Conservation (phyloP, 163 green algal species). For the Prototheca wickerhamii region DNA sequence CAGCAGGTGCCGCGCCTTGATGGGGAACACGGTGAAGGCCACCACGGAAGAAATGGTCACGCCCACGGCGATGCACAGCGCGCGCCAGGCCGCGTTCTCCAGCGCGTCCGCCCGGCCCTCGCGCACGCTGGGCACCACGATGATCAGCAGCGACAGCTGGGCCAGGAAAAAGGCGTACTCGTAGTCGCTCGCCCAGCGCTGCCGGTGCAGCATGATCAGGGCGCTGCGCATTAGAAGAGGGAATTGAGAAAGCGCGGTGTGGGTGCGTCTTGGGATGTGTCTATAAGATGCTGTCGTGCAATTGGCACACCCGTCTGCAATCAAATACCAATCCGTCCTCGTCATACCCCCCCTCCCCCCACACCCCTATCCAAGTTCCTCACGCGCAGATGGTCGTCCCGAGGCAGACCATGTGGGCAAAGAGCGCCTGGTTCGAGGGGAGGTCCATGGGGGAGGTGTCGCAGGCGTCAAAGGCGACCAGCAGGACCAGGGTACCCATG, state of each 20-base stretch:
- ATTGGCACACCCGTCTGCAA: no score
- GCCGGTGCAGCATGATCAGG: slow-evolving; percentile 5
- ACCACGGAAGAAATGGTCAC: slow-evolving; percentile 5
- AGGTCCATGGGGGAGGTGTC: not conserved
- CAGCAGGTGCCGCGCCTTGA: slow-evolving; percentile 12
- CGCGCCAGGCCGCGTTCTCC: not conserved
- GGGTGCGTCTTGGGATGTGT: not conserved
- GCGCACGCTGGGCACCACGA: slow-evolving; percentile 7
- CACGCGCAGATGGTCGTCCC: slow-evolving; percentile 1
- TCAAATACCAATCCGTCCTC: no score
- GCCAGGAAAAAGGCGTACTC: slow-evolving; percentile 8
- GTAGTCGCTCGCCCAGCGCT: slow-evolving; percentile 8
- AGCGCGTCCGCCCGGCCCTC: not conserved
- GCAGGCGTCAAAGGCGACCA: not conserved
- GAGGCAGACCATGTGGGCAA: not conserved
- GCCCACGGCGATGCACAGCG: slow-evolving; percentile 6
- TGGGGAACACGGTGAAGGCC: slow-evolving; percentile 12
- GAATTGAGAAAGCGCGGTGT: not conserved
- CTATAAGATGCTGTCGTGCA: no score
- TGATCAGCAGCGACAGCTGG: slow-evolving; percentile 11
- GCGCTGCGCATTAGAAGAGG: not conserved
- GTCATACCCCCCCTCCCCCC: not conserved
- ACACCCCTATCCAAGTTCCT: not conserved
- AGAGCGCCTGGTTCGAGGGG: not conserved
- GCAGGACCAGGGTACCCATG: slow-evolving; percentile 5